Conservation (phyloP, 352 stramenopile genomes). For the Phytopythium litorale region DNA sequence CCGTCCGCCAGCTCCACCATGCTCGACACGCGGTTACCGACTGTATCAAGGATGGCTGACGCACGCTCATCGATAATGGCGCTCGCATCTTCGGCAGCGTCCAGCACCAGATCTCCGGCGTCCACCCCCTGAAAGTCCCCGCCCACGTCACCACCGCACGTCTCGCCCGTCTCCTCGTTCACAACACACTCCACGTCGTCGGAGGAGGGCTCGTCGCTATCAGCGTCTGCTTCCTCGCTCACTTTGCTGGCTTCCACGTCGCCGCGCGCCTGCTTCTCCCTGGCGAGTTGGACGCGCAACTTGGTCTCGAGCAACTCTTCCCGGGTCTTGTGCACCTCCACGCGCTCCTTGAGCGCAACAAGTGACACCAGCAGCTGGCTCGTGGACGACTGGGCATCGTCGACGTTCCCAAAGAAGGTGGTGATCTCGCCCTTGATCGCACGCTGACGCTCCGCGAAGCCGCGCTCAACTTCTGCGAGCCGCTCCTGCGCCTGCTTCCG, state of each 20-base stretch:
- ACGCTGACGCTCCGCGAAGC: constrained; percentile 46
- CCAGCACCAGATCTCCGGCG: constrained; percentile 14
- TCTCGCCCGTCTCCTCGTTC: constrained; percentile 10
- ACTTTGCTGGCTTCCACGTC: neutral
- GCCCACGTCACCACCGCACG: constrained; percentile 12
- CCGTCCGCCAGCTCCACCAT: constrained; percentile 62
- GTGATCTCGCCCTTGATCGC: constrained; percentile 36
- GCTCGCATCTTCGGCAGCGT: constrained; percentile 14
- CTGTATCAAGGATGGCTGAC: constrained; percentile 29
- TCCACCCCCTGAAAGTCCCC: constrained; percentile 31
- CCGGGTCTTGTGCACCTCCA: constrained; percentile 56
- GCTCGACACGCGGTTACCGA: constrained; percentile 29
- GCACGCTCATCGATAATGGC: constrained; percentile 19
- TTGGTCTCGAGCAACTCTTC: constrained; percentile 63
- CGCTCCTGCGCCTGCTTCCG: constrained; percentile 27
- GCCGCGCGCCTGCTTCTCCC: constrained; percentile 27
- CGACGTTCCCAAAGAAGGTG: constrained; percentile 32
- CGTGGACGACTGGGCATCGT: constrained; percentile 21
- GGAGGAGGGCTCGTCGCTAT: constrained; percentile 12
- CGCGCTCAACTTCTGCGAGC: constrained; percentile 35
- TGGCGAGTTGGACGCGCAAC: constrained; percentile 45
- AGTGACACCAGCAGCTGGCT: constrained; percentile 38
- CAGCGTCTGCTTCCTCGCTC: neutral
- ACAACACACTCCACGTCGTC: constrained; percentile 7
- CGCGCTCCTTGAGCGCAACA: constrained; percentile 44